Percentiles rank a stretch among this genome's conserved stretches.
Conservation (phyloP, 805 yeast species). For the Candida fluviatilis region DNA sequence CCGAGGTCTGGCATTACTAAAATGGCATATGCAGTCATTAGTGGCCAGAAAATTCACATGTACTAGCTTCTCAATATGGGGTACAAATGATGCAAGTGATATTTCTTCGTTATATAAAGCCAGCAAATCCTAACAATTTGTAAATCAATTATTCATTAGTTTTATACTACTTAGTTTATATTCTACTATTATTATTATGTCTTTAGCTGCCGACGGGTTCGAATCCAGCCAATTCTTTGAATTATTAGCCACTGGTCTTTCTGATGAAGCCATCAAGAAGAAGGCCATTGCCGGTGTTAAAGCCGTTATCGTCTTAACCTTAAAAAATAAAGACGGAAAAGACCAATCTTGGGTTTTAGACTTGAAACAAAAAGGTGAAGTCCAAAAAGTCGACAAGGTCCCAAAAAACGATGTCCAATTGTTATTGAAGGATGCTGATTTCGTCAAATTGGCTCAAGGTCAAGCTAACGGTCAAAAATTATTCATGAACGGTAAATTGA, state of each 20-base stretch:
- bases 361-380: slow-evolving; percentile 54
- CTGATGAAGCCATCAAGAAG: slow-evolving; percentile 29
- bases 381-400: slow-evolving; percentile 38
- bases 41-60: slow-evolving; percentile 5
- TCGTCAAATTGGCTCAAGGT: slow-evolving; percentile 67
- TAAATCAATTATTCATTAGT: not conserved
- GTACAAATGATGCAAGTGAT: not conserved
- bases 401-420: slow-evolving; percentile 61
- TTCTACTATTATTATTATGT: slow-evolving; percentile 12
- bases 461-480: slow-evolving; percentile 82
- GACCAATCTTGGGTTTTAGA: slow-evolving; percentile 65
- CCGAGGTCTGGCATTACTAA: no score
- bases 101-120: not conserved
- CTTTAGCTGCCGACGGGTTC: slow-evolving; percentile 35
- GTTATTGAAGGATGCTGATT: slow-evolving; percentile 61
- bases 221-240: slow-evolving; percentile 41
- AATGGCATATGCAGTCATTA: no score
- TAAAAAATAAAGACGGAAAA: slow-evolving; percentile 59
- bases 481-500: slow-evolving; percentile 79
- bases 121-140: not conserved
- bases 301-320: slow-evolving; percentile 61
- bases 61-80: not conserved
- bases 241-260: slow-evolving; percentile 35
- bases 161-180: not conserved
- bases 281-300: slow-evolving; percentile 47